These are phyloP conservation scores for Hypseocharis bilobata DNA, from an alignment of 441 rosid genomes.

Conservation along the genomic window DNA sequence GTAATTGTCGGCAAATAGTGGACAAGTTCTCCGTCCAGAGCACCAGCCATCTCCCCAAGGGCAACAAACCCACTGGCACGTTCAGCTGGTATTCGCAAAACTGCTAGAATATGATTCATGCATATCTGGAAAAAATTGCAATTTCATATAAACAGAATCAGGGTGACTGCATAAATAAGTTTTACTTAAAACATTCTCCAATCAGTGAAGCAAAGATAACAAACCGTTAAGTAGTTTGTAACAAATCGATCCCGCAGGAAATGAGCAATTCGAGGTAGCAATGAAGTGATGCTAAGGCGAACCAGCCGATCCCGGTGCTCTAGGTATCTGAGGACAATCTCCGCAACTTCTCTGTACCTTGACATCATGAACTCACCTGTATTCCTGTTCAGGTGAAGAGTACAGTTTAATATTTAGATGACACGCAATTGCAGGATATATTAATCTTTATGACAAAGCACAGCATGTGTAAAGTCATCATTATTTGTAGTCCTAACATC, in stretches of 20 bases:
- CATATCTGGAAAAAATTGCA: slow-evolving; percentile 59
- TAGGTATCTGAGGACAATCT: slow-evolving; percentile 86
- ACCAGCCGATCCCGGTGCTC: slow-evolving; percentile 95
- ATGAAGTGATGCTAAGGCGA: slow-evolving; percentile 96
- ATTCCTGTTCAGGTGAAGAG: slow-evolving; percentile 54
- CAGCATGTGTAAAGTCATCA: neutral
- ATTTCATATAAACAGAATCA: slow-evolving; percentile 10
- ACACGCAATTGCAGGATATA: neutral
- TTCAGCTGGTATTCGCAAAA: slow-evolving; percentile 78
- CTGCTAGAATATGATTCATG: slow-evolving; percentile 93
- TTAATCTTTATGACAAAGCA: neutral
- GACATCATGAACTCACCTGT: slow-evolving; percentile 99
- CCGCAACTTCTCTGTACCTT: slow-evolving; percentile 97
- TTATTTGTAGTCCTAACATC: neutral
- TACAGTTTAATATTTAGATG: neutral
- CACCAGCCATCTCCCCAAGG: slow-evolving; percentile 99
- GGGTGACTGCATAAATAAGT: slow-evolving; percentile 7
- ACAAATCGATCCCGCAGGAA: slow-evolving; percentile 98
- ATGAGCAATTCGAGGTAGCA: slow-evolving; percentile 98
- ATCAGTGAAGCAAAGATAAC: slow-evolving; percentile 26
- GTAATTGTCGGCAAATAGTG: slow-evolving; percentile 95
- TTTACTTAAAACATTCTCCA: slow-evolving; percentile 2
- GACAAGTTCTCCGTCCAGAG: slow-evolving; percentile 92
- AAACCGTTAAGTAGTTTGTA: slow-evolving; percentile 79
- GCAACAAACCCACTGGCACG: slow-evolving; percentile 98